Conservation (phyloP, 345 rosid genomes). For the Hypericum androsaemum region DNA sequence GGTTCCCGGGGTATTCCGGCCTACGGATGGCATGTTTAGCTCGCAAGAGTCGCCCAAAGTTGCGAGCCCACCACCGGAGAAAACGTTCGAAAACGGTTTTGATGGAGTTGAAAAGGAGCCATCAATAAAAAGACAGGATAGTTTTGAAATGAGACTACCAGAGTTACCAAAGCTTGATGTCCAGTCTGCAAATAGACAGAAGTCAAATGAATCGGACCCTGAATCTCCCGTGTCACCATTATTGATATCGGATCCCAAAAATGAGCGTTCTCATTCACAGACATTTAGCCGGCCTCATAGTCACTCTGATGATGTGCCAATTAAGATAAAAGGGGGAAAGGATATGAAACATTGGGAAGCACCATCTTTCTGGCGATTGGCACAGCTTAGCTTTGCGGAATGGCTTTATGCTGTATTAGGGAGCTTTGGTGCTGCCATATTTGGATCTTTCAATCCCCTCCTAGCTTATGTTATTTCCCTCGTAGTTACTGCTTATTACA, state of each 20-base stretch:
- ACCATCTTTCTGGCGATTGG: conserved; percentile 89
- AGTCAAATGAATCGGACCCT: conserved; percentile 81
- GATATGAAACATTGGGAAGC: conserved; percentile 43
- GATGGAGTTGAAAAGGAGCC: conserved; percentile 76
- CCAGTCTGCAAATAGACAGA: conserved; percentile 48
- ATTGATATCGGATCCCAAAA: conserved; percentile 85
- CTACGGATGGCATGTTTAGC: conserved; percentile 48
- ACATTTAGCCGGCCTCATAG: conserved; percentile 91
- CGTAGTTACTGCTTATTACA: conserved; percentile 74
- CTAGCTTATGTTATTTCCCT: conserved; percentile 88
- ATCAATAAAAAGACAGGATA: conserved; percentile 90
- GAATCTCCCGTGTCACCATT: conserved; percentile 99
- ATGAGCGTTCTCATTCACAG: conserved; percentile 94
- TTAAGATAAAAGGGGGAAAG: conserved; percentile 39
- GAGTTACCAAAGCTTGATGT: conserved; percentile 91
- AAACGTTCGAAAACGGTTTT: conserved; percentile 63
- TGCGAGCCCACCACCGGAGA: conserved; percentile 69
- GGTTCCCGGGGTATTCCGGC: conserved; percentile 44
- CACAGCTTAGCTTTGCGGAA: conserved; percentile 90
- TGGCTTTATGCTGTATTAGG: conserved; percentile 98
- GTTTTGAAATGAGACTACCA: conserved; percentile 93
- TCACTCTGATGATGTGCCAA: conserved; percentile 57
- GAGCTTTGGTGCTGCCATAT: conserved; percentile 95
- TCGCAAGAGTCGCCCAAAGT: conserved; percentile 62
- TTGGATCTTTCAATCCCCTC: conserved; percentile 97